Conservation (phyloP, 768 basidiomycete genomes). For the Hebeloma cylindrosporum region DNA sequence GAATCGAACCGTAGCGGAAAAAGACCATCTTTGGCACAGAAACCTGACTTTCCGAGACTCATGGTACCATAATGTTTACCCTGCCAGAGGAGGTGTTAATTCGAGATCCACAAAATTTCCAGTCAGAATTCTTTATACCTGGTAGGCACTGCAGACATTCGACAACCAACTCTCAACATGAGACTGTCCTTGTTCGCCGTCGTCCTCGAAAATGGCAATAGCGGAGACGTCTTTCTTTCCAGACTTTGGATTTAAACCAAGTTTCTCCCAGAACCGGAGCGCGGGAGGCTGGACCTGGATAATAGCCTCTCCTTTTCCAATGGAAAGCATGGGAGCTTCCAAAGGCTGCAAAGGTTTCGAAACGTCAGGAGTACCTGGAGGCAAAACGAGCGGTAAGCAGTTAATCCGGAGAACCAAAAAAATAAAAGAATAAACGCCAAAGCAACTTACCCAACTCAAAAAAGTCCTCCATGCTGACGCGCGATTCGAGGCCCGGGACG, state of each 20-base stretch:
- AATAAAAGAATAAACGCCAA: neutral
- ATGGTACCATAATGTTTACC: slow-evolving; percentile 62
- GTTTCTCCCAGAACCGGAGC: slow-evolving; percentile 83
- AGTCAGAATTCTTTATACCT: slow-evolving; percentile 36
- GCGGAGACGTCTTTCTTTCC: slow-evolving; percentile 71
- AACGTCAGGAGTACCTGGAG: slow-evolving; percentile 1
- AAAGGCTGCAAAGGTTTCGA: slow-evolving; percentile 27
- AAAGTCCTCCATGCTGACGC: slow-evolving; percentile 43
- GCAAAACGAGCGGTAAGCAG: neutral
- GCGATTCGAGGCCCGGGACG: slow-evolving; percentile 38
- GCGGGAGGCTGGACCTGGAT: slow-evolving; percentile 72
- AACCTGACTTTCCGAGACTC: slow-evolving; percentile 46
- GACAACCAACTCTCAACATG: slow-evolving; percentile 62
- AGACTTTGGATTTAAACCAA: slow-evolving; percentile 67
- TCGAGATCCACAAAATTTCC: neutral
- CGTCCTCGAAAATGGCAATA: slow-evolving; percentile 70
- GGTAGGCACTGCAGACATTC: slow-evolving; percentile 52
- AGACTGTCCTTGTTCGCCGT: slow-evolving; percentile 43
- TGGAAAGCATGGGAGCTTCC: slow-evolving; percentile 58
- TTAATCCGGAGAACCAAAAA: slow-evolving; percentile 3
- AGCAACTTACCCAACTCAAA: slow-evolving; percentile 39
- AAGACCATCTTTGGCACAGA: slow-evolving; percentile 54
- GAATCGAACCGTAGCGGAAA: slow-evolving; percentile 63
- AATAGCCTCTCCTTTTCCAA: slow-evolving; percentile 66
- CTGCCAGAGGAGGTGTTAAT: slow-evolving; percentile 34